These are phyloP conservation scores for Isochrysis galbana DNA, from an alignment of 78 protist species.

Conservation along the genomic window DNA sequence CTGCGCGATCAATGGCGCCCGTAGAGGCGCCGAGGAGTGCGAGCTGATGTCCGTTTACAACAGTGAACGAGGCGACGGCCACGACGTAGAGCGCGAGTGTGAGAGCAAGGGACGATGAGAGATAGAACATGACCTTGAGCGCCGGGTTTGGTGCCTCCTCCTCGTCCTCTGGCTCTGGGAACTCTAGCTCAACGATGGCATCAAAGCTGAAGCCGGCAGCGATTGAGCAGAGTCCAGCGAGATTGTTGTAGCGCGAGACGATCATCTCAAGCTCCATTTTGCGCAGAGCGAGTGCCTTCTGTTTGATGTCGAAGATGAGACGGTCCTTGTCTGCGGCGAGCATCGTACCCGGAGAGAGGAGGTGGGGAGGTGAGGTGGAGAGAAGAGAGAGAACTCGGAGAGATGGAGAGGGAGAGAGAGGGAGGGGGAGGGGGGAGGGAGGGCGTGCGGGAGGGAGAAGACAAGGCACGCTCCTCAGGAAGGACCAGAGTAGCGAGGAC, in stretches of 20 bases:
- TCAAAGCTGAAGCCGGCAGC: background rate
- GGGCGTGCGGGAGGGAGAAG: too few relatives aligned
- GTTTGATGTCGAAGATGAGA: background rate
- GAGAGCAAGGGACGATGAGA: background rate
- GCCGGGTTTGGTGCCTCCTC: background rate
- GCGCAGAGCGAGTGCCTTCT: background rate
- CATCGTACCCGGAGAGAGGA: background rate
- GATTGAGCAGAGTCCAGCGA: background rate
- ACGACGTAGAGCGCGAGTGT: background rate
- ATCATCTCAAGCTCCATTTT: background rate
- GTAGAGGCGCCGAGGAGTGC: background rate
- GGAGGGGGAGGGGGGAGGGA: too few relatives aligned
- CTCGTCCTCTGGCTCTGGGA: background rate
- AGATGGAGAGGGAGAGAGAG: too few relatives aligned
- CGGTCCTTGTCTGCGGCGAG: background rate
- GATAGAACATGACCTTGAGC: background rate
- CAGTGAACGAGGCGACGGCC: background rate
- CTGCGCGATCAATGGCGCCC: background rate
- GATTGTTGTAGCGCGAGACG: background rate
- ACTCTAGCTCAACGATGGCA: background rate
- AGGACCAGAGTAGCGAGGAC: too few relatives aligned
- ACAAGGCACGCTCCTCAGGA: too few relatives aligned
- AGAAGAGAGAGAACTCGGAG: too few relatives aligned
- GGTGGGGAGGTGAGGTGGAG: too few relatives aligned
- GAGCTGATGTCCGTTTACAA: background rate